Conservation (phyloP, 1,284 basidiomycete genomes). For the Apiotrichum akiyoshidainum region DNA sequence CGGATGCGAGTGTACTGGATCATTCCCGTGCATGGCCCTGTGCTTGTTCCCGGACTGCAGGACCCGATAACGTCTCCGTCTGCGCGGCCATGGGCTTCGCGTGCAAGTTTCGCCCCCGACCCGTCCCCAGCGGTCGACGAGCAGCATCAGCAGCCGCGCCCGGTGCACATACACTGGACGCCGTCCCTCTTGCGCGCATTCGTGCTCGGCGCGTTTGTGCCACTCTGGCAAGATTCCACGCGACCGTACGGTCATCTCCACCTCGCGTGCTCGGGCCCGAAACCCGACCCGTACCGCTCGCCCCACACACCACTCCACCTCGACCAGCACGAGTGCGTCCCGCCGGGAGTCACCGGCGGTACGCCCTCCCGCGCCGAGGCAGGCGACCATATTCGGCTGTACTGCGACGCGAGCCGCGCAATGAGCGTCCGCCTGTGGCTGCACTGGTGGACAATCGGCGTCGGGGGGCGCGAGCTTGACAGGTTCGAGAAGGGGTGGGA, state of each 20-base stretch:
- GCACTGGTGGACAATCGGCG: constrained; percentile 16
- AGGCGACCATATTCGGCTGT: constrained; percentile 43
- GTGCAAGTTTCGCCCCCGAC: background rate
- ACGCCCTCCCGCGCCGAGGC: constrained; percentile 25
- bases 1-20: constrained; percentile 36
- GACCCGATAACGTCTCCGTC: constrained; percentile 3
- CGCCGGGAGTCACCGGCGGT: background rate
- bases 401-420: constrained; percentile 32
- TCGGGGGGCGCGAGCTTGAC: background rate
- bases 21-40: constrained; percentile 40
- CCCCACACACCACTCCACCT: constrained; percentile 16
- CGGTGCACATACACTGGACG: constrained; percentile 28
- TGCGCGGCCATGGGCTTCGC: constrained; percentile 12
- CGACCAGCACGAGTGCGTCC: constrained; percentile 7
- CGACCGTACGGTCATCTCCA: constrained; percentile 19
- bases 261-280: constrained; percentile 28
- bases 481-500: background rate
- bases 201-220: constrained; percentile 19
- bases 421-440: constrained; percentile 40
- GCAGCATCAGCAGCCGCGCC: constrained; percentile 4
- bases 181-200: constrained; percentile 21
- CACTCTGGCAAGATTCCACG: constrained; percentile 17
- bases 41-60: constrained; percentile 26
- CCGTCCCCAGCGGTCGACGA: background rate
- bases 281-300: constrained; percentile 39